Base-by-base conservation (phyloP, 140 eudicot species). In the Senecio squalidus region DNA sequence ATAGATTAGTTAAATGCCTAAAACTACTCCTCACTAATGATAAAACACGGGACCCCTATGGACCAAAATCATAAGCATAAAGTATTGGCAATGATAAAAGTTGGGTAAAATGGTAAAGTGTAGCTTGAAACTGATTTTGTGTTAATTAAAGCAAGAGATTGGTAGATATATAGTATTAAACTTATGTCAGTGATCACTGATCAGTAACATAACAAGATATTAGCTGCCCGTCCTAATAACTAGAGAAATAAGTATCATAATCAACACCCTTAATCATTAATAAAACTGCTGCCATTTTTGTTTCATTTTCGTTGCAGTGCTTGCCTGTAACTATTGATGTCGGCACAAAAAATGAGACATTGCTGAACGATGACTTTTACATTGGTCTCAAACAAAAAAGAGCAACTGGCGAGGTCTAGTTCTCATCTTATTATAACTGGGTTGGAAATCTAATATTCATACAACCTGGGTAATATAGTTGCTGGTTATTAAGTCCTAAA, bases 341-440 rank as follows among this genome's bases (percentile, higher is more conserved):
- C 4, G 98, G 98, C 55, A 91, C 98, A 60, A 91, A 91, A 73
- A 91, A 91, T 26, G 64, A 86, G 84, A 73, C 66, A 58, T 62
- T 91, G 69, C 44, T 91, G 65, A 74, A 91, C 1, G 96, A 91
- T 59, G 96, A 91, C 55, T 91, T 86, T 74, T 91, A 91, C 74
- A 91, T 81, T 75, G 98, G 96, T 55, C 90, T 91, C 25, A 83
- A 58, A 71, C 96, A 84, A 41, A 86, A 78, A 18, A 66, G 98
- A 68, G 96, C 98, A 72, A 86, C 89, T 13, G 98, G 98, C 16
- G 71, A 88, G 90, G 96, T 87, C n/a, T n/a, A n/a, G n/a, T n/a
- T n/a, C 9, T 58, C 40, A 17, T 31, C 2, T 33, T 33, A 24
- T 50, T 6, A 47, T 26, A 7, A 23, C 26, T 10, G n/a, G n/a